These are phyloP conservation scores for Viridothelium virens DNA, from an alignment of 495 filamentous ascomycete species.

Conservation along the genomic window DNA sequence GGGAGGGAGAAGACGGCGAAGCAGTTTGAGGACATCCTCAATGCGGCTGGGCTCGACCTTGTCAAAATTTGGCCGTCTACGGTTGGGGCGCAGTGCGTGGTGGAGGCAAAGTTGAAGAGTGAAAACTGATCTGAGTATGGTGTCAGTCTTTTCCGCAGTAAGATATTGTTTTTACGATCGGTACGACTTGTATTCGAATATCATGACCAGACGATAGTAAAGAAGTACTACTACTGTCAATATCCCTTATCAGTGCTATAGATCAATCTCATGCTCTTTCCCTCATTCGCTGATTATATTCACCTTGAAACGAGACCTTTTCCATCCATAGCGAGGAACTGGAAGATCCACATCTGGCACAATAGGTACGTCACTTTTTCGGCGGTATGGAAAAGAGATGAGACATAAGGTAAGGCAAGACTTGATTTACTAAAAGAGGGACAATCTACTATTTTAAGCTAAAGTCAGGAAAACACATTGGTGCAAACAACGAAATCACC, in stretches of 20 bases:
- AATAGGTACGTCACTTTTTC: too few relatives aligned
- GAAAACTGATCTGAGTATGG: not conserved
- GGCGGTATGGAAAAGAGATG: too few relatives aligned
- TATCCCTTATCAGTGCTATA: too few relatives aligned
- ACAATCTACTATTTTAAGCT: not conserved
- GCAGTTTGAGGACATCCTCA: slow-evolving; percentile 12
- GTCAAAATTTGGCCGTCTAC: slow-evolving; percentile 12
- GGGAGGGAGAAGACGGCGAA: slow-evolving; percentile 19
- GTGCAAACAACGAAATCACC: not conserved
- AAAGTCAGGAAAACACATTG: not conserved
- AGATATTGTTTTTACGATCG: not conserved
- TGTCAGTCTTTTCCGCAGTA: not conserved
- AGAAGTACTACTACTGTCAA: not conserved
- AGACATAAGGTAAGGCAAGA: not conserved
- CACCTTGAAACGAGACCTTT: too few relatives aligned
- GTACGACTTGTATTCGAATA: not conserved
- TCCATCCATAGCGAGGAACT: too few relatives aligned
- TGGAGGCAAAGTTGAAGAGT: slow-evolving; percentile 12
- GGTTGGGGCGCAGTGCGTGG: slow-evolving; percentile 11
- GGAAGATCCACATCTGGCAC: too few relatives aligned
- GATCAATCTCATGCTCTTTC: too few relatives aligned
- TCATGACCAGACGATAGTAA: not conserved
- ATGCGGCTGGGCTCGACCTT: slow-evolving; percentile 12
- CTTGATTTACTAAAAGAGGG: not conserved
- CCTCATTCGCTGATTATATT: too few relatives aligned